Conservation (phyloP, 805 yeast genomes). For the Kazachstania bromeliacearum region DNA sequence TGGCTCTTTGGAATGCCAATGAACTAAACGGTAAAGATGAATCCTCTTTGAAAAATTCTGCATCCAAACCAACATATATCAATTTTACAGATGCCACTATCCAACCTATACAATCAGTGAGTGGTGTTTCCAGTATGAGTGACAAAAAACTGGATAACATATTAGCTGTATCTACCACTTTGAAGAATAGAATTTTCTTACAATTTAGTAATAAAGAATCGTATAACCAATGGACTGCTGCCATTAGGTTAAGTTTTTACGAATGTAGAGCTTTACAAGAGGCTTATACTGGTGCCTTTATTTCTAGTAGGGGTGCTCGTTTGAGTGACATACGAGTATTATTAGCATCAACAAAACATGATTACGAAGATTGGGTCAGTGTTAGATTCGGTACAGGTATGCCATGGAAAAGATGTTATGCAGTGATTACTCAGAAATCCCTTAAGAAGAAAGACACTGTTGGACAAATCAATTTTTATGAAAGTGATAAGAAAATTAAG, state of each 20-base stretch:
- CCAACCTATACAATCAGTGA: constrained; percentile 58
- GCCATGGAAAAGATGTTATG: constrained; percentile 95
- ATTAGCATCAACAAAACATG: constrained; percentile 73
- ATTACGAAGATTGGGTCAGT: constrained; percentile 89
- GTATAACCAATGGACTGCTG: constrained; percentile 70
- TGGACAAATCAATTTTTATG: constrained; percentile 74
- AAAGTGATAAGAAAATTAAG: constrained; percentile 63
- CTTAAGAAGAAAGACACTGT: constrained; percentile 34
- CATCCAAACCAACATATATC: constrained; percentile 73
- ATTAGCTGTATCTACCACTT: constrained; percentile 82
- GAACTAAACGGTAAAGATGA: constrained; percentile 40
- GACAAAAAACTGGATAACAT: constrained; percentile 55
- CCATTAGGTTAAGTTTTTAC: constrained; percentile 68
- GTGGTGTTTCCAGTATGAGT: constrained; percentile 46
- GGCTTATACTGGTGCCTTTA: constrained; percentile 90
- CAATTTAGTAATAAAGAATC: constrained; percentile 63
- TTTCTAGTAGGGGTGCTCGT: constrained; percentile 84
- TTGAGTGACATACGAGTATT: constrained; percentile 80
- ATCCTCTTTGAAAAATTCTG: constrained; percentile 39
- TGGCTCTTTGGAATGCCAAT: constrained; percentile 87
- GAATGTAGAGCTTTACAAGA: constrained; percentile 83
- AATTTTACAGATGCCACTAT: constrained; percentile 86
- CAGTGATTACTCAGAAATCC: constrained; percentile 69
- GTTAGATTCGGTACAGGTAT: constrained; percentile 94
- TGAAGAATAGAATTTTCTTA: constrained; percentile 76